These are phyloP conservation scores for Talaromyces stipitatus DNA, from an alignment of 495 filamentous ascomycete genomes.

Conservation along the genomic window DNA sequence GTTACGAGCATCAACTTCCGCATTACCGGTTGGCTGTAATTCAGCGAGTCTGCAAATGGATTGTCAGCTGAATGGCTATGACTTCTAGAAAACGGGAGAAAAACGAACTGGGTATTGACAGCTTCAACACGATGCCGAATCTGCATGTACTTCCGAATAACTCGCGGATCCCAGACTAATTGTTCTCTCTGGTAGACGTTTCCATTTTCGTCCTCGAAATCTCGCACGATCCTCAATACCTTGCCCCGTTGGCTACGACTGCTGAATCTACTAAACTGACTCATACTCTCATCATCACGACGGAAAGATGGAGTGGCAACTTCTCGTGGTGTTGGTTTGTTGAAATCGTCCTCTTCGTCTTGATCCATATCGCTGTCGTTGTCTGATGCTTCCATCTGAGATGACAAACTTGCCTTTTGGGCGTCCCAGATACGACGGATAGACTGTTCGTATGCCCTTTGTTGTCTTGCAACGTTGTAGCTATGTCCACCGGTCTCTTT, in stretches of 20 bases:
- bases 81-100: constrained; percentile 20
- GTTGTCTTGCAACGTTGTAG: constrained; percentile 93
- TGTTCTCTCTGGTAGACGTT: constrained; percentile 50
- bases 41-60: constrained; percentile 39
- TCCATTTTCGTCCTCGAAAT: constrained; percentile 53
- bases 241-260: constrained; percentile 59
- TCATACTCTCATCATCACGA: constrained; percentile 72
- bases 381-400: constrained; percentile 54
- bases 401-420: constrained; percentile 71
- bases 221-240: constrained; percentile 69
- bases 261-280: constrained; percentile 77
- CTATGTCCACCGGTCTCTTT: constrained; percentile 91
- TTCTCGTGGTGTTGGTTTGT: constrained; percentile 53
- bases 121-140: constrained; percentile 49
- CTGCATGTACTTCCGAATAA: constrained; percentile 59
- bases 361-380: constrained; percentile 56
- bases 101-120: constrained; percentile 42
- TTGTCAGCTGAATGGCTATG: constrained; percentile 4
- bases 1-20: constrained; percentile 58
- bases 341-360: constrained; percentile 56
- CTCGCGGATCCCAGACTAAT: constrained; percentile 62
- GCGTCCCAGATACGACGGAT: constrained; percentile 86
- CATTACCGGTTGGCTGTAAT: constrained; percentile 66
- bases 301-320: constrained; percentile 48
- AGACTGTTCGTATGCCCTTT: constrained; percentile 78